These are phyloP conservation scores for Tolypocladium album DNA, from an alignment of 2,329 filamentous ascomycete genomes.

Conservation along the genomic window DNA sequence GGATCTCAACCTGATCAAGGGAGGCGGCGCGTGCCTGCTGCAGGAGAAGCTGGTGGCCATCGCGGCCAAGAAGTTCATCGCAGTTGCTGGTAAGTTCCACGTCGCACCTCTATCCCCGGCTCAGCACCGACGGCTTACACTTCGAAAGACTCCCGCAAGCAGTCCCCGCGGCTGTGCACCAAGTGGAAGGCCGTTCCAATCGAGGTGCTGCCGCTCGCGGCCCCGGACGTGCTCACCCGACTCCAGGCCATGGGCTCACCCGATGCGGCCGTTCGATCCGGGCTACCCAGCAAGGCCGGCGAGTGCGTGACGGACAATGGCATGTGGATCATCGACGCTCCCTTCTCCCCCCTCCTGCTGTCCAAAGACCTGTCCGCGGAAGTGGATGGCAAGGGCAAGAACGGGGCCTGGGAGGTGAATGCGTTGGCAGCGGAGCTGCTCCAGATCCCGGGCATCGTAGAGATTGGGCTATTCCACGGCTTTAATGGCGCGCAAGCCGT, in stretches of 20 bases:
- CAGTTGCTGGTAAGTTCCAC: conserved; percentile 58
- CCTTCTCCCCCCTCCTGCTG: conserved; percentile 67
- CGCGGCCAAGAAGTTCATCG: conserved; percentile 74
- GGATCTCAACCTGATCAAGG: conserved; percentile 94
- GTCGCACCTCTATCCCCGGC: neutral
- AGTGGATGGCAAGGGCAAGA: conserved; percentile 37
- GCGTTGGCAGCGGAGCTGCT: conserved; percentile 66
- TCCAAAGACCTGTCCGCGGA: conserved; percentile 35
- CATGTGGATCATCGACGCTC: conserved; percentile 82
- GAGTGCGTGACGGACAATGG: conserved; percentile 54
- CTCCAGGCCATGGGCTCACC: conserved; percentile 64
- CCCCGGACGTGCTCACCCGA: conserved; percentile 62
- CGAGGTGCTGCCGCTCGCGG: conserved; percentile 81
- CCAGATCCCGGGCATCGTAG: conserved; percentile 74
- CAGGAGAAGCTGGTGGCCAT: conserved; percentile 95
- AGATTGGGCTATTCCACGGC: conserved; percentile 85
- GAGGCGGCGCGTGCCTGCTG: conserved; percentile 92
- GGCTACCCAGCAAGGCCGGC: conserved; percentile 66
- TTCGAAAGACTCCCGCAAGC: conserved; percentile 71
- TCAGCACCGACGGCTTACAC: neutral
- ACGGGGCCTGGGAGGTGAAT: conserved; percentile 70
- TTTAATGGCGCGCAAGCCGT: conserved; percentile 60
- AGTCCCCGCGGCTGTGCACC: conserved; percentile 62
- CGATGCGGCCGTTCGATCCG: conserved; percentile 60
- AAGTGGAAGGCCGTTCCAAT: conserved; percentile 84